phyloP scores from a whole-genome alignment of 2,329 filamentous ascomycete genomes.

The Xylaria sp. region DNA sequence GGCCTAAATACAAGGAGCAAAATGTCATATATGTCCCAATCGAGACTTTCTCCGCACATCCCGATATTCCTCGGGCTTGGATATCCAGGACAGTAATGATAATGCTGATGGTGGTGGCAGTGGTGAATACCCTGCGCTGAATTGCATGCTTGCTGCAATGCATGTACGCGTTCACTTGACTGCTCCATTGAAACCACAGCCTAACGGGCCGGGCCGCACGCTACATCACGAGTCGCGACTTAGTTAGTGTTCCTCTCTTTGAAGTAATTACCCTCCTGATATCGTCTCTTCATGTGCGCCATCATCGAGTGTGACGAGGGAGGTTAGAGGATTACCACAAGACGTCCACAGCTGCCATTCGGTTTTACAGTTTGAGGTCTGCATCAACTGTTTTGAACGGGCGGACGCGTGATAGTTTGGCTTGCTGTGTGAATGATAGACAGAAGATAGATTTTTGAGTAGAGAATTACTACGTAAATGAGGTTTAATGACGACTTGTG shows the following conservation, averaged over 20 bases:
- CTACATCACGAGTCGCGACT: neutral
- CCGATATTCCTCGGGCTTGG: no score
- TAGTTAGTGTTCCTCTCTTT: neutral
- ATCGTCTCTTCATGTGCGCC: neutral
- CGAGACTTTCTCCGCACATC: no score
- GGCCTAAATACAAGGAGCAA: no score
- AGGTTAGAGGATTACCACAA: neutral
- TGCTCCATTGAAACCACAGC: neutral
- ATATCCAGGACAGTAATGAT: no score
- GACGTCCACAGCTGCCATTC: neutral
- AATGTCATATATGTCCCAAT: no score
- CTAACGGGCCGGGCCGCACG: neutral
- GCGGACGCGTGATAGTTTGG: neutral
- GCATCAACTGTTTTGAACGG: neutral
- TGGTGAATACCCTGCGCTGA: neutral
- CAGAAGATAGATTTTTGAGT: no score
- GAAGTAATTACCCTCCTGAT: neutral
- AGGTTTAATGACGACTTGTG: no score
- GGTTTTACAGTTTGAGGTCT: neutral
- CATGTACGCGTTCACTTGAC: neutral
- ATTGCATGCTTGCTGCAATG: neutral
- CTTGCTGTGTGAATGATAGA: no score
- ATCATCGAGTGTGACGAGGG: neutral
- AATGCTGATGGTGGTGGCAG: no score
- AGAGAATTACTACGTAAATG: no score